Evolutionary conservation across 225 moss, liverwort and hornwort species (phyloP), one percentile per base, ranked within the genome.

Genomic region (Pleurozium schreberi): DNA sequence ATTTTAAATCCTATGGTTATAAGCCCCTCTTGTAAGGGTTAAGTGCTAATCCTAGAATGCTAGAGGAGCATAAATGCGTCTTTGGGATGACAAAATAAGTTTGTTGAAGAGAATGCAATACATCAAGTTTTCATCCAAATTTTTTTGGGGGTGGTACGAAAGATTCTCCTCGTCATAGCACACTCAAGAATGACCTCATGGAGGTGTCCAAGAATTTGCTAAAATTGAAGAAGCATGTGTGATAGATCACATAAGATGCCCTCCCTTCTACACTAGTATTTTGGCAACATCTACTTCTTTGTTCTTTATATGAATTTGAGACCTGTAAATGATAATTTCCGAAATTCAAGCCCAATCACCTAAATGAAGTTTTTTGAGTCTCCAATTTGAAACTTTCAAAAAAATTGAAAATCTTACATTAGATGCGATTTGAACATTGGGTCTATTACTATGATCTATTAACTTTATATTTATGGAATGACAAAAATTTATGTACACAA

Each of bases 211-310:
- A 5, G 9, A 71, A 43, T 71, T 5, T 43, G 18, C 18, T 18
- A 30, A 47, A 30, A 73, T 30, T 73, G 6, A 73, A 0, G 30
- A 45, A 45, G 3, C 18, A 10, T 45, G 10, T 73, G 10, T 6
- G 3, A 45, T 0, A 1, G 0, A 71, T 71, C 7, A 43, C 28
- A 71, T 9, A 71, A 43, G 26, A 70, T 26, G 43, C 16, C 28
- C 3, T 42, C 9, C 6, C 7, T 47, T 31, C 11, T 0, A n/a
- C n/a, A n/a, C 27, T 1, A 0, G 0, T 31, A 74, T 47, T 47
- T 47, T 47, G 2, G 74, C 11, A 31, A 18, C 6, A 7, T 1
- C 11, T 75, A 75, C 4, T 7, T 75, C 75, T 0, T 31, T 19
- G 2, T 3, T 30, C 18, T 47, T 11, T 0, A 73, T 73, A 0